Percentiles rank a stretch among this genome's conserved stretches.
These are phyloP conservation scores for Euphorbia celastroides DNA, from an alignment of 441 rosid genomes.

Conservation along the genomic window DNA sequence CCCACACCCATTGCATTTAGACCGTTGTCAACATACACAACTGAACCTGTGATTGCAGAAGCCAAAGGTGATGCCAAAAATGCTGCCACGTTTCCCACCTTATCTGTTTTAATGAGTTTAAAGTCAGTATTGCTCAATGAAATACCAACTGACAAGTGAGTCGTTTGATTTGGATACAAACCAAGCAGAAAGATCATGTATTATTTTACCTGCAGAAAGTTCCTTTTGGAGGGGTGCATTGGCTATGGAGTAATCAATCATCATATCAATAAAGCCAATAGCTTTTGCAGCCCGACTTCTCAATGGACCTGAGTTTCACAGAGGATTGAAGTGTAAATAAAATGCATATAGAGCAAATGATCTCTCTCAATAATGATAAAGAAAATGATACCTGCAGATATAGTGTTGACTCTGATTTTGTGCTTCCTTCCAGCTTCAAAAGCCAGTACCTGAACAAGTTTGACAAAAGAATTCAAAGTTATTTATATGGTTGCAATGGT, in stretches of 20 bases:
- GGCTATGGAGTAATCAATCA: conserved; percentile 67
- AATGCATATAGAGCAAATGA: neutral
- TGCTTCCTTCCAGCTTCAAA: conserved; percentile 96
- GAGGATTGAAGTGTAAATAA: neutral
- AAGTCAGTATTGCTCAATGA: neutral
- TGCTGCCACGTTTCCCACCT: conserved; percentile 86
- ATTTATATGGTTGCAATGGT: neutral
- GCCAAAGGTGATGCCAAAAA: conserved; percentile 81
- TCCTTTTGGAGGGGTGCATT: conserved; percentile 82
- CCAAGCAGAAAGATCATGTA: neutral
- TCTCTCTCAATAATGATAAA: neutral
- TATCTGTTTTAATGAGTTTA: conserved; percentile 46
- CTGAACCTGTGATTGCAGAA: conserved; percentile 77
- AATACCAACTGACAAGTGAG: neutral
- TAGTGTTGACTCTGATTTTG: conserved; percentile 89
- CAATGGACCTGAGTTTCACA: conserved; percentile 49
- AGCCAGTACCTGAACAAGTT: conserved; percentile 61
- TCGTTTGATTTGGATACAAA: neutral
- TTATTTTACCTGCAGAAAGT: conserved; percentile 54
- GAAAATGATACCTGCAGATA: conserved; percentile 16
- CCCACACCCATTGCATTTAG: conserved; percentile 92
- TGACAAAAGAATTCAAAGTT: neutral
- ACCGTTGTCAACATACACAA: conserved; percentile 86
- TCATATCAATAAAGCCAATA: conserved; percentile 75
- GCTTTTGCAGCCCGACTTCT: conserved; percentile 88